phyloP scores from a whole-genome alignment of 805 yeast genomes.

The Suhomyces sp. region DNA sequence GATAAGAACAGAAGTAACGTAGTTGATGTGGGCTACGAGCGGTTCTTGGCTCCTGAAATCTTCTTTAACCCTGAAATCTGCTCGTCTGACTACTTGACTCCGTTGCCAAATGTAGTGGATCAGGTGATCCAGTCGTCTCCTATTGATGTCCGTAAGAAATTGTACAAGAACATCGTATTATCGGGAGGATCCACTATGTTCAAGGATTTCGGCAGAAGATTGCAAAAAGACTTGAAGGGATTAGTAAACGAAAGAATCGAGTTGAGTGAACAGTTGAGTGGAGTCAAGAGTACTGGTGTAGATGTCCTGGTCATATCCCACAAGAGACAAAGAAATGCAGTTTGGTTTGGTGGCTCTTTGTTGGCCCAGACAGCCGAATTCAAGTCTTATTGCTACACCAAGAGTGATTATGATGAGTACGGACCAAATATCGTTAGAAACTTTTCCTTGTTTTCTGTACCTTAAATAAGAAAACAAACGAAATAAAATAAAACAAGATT shows the following conservation, averaged over 20 bases:
- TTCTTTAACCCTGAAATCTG: conserved; percentile 98
- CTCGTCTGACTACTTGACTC: conserved; percentile 90
- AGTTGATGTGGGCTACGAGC: conserved; percentile 95
- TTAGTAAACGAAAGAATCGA: conserved; percentile 88
- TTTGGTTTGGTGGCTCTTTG: conserved; percentile 98
- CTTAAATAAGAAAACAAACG: conserved; percentile 35
- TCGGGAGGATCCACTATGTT: conserved; percentile 99
- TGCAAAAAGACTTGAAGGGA: conserved; percentile 88
- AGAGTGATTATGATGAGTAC: conserved; percentile 94
- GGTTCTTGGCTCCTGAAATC: conserved; percentile 98
- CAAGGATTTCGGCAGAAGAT: conserved; percentile 94
- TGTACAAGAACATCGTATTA: conserved; percentile 91
- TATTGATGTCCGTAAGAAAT: conserved; percentile 95
- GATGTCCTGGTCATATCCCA: conserved; percentile 96
- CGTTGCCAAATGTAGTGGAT: conserved; percentile 94
- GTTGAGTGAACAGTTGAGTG: conserved; percentile 69
- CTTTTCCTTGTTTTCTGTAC: conserved; percentile 90
- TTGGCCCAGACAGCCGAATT: conserved; percentile 97
- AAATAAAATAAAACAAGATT: too few relatives aligned
- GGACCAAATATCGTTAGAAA: conserved; percentile 98
- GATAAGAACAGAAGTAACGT: conserved; percentile 49
- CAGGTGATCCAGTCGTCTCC: conserved; percentile 93
- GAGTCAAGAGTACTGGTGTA: conserved; percentile 84
- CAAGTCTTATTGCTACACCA: conserved; percentile 93
- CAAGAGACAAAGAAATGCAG: conserved; percentile 97